Conservation (phyloP, 805 yeast species). For the Yamadazyma kitorensis region DNA sequence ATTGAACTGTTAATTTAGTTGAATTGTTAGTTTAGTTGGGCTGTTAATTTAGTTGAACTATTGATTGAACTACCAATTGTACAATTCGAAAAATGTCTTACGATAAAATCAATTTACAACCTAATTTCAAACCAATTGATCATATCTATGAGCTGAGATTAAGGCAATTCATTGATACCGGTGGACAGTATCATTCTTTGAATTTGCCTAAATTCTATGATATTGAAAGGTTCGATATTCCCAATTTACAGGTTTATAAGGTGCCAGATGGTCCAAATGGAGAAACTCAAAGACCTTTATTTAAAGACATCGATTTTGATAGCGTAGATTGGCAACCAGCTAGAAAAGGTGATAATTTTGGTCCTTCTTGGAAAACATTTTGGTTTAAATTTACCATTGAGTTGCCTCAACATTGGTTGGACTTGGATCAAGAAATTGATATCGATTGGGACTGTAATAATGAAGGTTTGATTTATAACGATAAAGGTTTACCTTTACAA, state of each 20-base stretch:
- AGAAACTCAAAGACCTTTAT: conserved; percentile 57
- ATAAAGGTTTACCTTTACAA: conserved; percentile 65
- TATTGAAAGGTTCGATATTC: conserved; percentile 48
- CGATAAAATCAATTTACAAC: conserved; percentile 35
- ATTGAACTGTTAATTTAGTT: no score
- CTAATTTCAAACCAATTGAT: conserved; percentile 76
- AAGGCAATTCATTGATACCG: conserved; percentile 66
- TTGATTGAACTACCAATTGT: no score
- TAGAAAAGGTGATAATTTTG: conserved; percentile 71
- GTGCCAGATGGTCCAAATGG: conserved; percentile 58
- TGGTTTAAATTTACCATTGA: conserved; percentile 76
- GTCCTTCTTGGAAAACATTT: conserved; percentile 96
- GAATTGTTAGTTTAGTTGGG: no score
- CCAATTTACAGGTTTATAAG: conserved; percentile 59
- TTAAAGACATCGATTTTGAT: conserved; percentile 52
- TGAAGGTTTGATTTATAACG: conserved; percentile 78
- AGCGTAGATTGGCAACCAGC: conserved; percentile 51
- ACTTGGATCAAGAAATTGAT: conserved; percentile 48
- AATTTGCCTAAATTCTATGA: conserved; percentile 84
- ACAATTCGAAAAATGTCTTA: no score
- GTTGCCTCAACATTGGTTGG: conserved; percentile 62
- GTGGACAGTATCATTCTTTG: conserved; percentile 70
- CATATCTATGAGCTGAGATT: conserved; percentile 68
- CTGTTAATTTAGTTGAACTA: no score
- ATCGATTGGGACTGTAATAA: conserved; percentile 83